These are phyloP conservation scores for Calonectria hongkongensis DNA, from an alignment of 2,329 filamentous ascomycete species.

Conservation along the genomic window DNA sequence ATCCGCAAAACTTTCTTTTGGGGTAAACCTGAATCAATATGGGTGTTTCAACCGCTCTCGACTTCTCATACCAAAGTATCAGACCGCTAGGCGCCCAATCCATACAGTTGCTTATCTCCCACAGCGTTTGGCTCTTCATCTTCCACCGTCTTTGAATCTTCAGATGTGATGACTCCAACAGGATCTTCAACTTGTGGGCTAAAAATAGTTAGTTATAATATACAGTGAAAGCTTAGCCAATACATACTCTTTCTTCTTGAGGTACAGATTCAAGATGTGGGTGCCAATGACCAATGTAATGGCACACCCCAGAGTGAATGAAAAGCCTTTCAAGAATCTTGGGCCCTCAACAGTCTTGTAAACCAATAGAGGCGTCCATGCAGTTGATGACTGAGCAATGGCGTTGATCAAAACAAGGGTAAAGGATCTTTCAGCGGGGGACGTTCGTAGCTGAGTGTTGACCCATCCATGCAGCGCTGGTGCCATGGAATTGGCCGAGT, in stretches of 20 bases:
- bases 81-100: background rate
- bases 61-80: too few species aligned
- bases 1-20: too few species aligned
- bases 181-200: slow-evolving; percentile 29
- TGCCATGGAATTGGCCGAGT: slow-evolving; percentile 70
- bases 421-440: slow-evolving; percentile 68
- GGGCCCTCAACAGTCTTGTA: slow-evolving; percentile 67
- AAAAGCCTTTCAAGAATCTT: slow-evolving; percentile 63
- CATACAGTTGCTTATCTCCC: background rate
- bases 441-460: slow-evolving; percentile 68
- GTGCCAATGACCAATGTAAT: slow-evolving; percentile 22
- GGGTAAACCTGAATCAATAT: too few species aligned
- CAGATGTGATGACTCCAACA: slow-evolving; percentile 6
- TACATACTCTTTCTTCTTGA: slow-evolving; percentile 30
- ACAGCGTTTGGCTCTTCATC: background rate
- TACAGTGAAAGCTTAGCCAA: background rate
- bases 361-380: slow-evolving; percentile 71
- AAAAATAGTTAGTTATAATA: background rate
- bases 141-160: background rate
- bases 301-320: slow-evolving; percentile 24
- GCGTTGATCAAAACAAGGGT: slow-evolving; percentile 71
- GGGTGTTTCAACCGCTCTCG: too few species aligned
- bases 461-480: slow-evolving; percentile 75
- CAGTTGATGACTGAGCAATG: slow-evolving; percentile 71
- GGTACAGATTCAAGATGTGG: slow-evolving; percentile 26